Evolutionary conservation across 192 early-diverging fungal species (phyloP), one percentile per base, ranked within the genome.

Genomic region (Umbelopsis isabellina): DNA sequence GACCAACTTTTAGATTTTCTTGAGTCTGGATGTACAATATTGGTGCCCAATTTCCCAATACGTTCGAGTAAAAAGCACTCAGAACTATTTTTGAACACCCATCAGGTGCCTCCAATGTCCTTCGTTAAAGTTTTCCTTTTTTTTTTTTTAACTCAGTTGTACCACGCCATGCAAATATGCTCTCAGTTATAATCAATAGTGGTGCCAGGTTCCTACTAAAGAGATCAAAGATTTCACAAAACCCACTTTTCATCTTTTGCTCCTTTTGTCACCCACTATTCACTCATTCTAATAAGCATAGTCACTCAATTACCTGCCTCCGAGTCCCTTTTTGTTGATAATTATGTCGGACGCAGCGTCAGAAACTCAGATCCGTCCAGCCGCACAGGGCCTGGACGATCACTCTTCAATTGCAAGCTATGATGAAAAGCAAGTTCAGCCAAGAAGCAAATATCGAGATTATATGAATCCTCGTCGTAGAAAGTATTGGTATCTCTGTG

Each of bases 401-500:
- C 55, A 35, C 12, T 61, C 55, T 1, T 61, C 55, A 25, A 35
- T 61, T 12, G 75, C 68, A 23, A 67, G 72, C 46, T 77, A 77
- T 52, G 55, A 67, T 44, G 71, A 72, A 48, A 77, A 77, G 47
- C 30, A 25, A 35, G 15, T 15, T 61, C 53, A 52, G 13, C 70
- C 66, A 49, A 47, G 44, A 49, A 47, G 44, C n/a, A 75, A 75
- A 44, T 66, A 22, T n/a, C 79, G 66, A 11, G 85, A 82, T 33
- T 83, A 85, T 68, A 79, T 79, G 47, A 76, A 81, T 16, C 55
- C 55, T 35, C 21, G 55, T n/a, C 55, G 55, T 37, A 83, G 71
- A 64, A 84, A 83, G 47, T 87, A 79, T 67, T 87, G 87, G 82
- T 80, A 79, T 64, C 79, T 87, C 65, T 89, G 86, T 68, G 78